A percentile compares a stretch with the other conserved stretches of the same genome.
These are phyloP conservation scores for Lipomyces oligophaga DNA, from an alignment of 805 yeast genomes.

Conservation along the genomic window DNA sequence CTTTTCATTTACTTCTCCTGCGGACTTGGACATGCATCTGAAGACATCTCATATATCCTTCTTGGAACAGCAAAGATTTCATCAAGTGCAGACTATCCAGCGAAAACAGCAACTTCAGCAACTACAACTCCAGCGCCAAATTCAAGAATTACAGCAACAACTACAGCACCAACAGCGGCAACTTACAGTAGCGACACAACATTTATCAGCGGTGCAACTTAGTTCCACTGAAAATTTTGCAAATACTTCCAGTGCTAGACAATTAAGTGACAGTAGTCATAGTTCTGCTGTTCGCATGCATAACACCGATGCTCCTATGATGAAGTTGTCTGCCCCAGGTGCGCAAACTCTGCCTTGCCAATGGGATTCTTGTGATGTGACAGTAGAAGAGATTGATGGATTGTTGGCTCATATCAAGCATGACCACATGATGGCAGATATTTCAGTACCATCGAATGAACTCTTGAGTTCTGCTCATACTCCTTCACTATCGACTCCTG, in stretches of 20 bases:
- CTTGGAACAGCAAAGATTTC: constrained; percentile 11
- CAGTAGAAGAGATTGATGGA: constrained; percentile 34
- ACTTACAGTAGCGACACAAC: neutral
- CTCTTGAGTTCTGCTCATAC: neutral
- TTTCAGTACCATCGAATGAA: neutral
- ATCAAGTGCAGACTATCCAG: neutral
- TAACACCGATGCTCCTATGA: too few species aligned
- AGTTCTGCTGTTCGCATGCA: too few species aligned
- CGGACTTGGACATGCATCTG: constrained; percentile 25
- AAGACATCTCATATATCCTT: constrained; percentile 22
- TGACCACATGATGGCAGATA: constrained; percentile 26
- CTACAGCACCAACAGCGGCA: constrained; percentile 16
- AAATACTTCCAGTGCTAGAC: too few species aligned
- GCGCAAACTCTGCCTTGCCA: constrained; percentile 37
- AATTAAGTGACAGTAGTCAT: too few species aligned
- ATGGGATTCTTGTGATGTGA: constrained; percentile 42
- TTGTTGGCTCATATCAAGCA: constrained; percentile 31
- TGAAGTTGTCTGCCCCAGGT: too few species aligned
- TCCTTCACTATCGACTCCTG: neutral
- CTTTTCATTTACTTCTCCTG: constrained; percentile 25
- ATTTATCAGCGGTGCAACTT: neutral
- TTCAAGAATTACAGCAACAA: constrained; percentile 3
- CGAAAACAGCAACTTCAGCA: constrained; percentile 1
- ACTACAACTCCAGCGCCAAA: constrained; percentile 1
- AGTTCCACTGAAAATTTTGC: too few species aligned